Conservation (phyloP, 495 filamentous ascomycete genomes). For the Xylaria venustula region DNA sequence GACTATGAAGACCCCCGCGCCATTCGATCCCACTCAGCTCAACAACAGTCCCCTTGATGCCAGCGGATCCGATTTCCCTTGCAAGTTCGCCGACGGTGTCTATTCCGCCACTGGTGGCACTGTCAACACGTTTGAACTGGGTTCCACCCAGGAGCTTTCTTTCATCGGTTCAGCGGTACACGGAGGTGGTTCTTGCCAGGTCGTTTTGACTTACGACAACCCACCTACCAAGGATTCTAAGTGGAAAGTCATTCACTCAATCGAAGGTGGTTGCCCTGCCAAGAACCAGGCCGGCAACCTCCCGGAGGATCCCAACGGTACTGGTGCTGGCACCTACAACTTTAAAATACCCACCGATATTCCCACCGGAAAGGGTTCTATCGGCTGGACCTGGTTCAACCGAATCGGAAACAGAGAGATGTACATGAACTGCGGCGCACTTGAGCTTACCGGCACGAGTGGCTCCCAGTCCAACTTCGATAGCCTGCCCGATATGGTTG, state of each 20-base stretch:
- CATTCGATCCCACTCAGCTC: constrained; percentile 55
- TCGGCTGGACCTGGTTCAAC: constrained; percentile 93
- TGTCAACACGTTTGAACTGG: constrained; percentile 52
- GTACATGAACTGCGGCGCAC: constrained; percentile 91
- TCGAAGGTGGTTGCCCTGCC: constrained; percentile 76
- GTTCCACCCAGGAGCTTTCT: constrained; percentile 51
- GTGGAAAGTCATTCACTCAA: constrained; percentile 83
- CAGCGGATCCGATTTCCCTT: constrained; percentile 73
- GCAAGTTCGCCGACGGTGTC: constrained; percentile 54
- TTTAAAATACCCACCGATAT: constrained; percentile 61
- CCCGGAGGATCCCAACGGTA: constrained; percentile 20
- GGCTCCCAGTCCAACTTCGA: constrained; percentile 50
- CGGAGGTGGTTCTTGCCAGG: constrained; percentile 85
- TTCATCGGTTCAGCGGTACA: constrained; percentile 70
- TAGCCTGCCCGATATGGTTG: constrained; percentile 74
- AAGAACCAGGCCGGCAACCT: constrained; percentile 42
- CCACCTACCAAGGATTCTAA: constrained; percentile 54
- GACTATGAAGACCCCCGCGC: constrained; percentile 66
- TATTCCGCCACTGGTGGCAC: constrained; percentile 38
- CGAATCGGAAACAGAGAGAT: constrained; percentile 84
- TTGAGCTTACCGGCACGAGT: constrained; percentile 58
- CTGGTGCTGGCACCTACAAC: constrained; percentile 43
- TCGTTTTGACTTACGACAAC: constrained; percentile 77
- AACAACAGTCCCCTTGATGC: constrained; percentile 55
- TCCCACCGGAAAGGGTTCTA: constrained; percentile 60